Conservation (phyloP, 306 rosid genomes). For the Delonix regia region DNA sequence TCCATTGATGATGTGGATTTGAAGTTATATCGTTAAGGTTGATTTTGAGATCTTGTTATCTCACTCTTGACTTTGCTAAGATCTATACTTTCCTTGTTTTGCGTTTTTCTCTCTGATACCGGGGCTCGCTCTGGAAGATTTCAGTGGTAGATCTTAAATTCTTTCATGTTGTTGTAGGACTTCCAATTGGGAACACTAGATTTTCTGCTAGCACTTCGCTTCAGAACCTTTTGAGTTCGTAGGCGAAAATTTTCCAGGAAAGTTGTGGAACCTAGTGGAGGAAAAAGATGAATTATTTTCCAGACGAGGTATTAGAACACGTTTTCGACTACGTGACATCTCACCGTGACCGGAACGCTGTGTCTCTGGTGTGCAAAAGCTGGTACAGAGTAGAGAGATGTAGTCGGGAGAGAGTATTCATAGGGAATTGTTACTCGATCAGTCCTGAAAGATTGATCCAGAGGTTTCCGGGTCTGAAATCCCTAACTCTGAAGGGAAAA, state of each 20-base stretch:
- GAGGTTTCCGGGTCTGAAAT: slow-evolving; percentile 70
- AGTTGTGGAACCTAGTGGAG: slow-evolving; percentile 24
- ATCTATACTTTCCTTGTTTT: slow-evolving; percentile 30
- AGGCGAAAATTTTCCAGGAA: slow-evolving; percentile 38
- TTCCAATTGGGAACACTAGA: slow-evolving; percentile 6
- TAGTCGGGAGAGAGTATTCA: slow-evolving; percentile 68
- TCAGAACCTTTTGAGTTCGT: neutral
- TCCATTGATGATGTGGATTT: slow-evolving; percentile 28
- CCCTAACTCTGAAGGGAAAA: slow-evolving; percentile 84
- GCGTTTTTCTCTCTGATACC: neutral
- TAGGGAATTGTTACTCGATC: slow-evolving; percentile 90
- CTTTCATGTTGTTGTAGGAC: slow-evolving; percentile 12
- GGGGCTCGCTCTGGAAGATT: neutral
- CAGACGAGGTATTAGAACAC: slow-evolving; percentile 92
- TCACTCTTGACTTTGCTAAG: slow-evolving; percentile 25
- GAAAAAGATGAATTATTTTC: slow-evolving; percentile 77
- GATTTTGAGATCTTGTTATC: slow-evolving; percentile 14
- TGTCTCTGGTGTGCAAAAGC: slow-evolving; percentile 83
- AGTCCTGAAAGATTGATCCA: slow-evolving; percentile 71
- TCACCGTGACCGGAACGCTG: slow-evolving; percentile 77
- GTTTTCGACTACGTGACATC: slow-evolving; percentile 72
- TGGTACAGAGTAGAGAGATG: slow-evolving; percentile 85
- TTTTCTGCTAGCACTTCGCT: slow-evolving; percentile 17
- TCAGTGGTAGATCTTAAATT: slow-evolving; percentile 41
- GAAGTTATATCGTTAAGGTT: neutral